Conservation (phyloP, 768 basidiomycete species). For the Cytidiella melzeri region DNA sequence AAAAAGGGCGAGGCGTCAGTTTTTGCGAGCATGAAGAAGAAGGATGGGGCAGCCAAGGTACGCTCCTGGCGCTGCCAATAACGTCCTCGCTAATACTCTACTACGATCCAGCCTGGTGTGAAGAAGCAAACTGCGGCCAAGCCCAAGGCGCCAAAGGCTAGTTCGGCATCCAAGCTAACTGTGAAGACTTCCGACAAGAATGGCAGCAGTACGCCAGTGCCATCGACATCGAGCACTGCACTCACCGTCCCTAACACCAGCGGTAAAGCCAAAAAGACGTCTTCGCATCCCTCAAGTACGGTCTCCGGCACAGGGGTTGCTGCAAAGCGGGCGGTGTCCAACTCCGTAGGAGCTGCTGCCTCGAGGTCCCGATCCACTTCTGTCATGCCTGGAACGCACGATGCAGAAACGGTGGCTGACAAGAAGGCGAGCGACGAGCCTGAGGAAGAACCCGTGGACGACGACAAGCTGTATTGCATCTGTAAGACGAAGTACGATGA, state of each 20-base stretch:
- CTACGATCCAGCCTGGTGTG: slow-evolving; percentile 8
- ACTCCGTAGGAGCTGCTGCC: slow-evolving; percentile 16
- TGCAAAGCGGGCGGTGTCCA: slow-evolving; percentile 22
- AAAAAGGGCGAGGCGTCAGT: neutral
- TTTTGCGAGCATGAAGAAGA: neutral
- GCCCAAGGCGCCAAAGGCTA: slow-evolving; percentile 20
- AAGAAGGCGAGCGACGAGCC: slow-evolving; percentile 35
- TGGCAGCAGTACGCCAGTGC: slow-evolving; percentile 6
- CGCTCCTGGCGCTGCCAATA: neutral
- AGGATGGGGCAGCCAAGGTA: slow-evolving; percentile 18
- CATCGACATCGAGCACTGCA: slow-evolving; percentile 9
- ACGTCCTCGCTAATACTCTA: neutral
- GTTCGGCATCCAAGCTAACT: slow-evolving; percentile 17
- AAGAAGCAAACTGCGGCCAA: slow-evolving; percentile 18
- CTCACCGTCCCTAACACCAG: slow-evolving; percentile 11
- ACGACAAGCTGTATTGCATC: slow-evolving; percentile 81
- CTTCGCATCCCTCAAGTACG: slow-evolving; percentile 18
- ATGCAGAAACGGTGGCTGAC: slow-evolving; percentile 43
- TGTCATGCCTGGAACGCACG: slow-evolving; percentile 48
- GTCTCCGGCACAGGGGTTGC: slow-evolving; percentile 1
- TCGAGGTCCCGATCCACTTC: slow-evolving; percentile 66
- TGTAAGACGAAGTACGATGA: slow-evolving; percentile 87
- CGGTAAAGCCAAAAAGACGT: slow-evolving; percentile 24
- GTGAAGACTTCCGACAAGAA: slow-evolving; percentile 26
- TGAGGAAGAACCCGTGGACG: slow-evolving; percentile 32